Evolutionary conservation across 2,329 filamentous ascomycete species (phyloP), one percentile per base, ranked within the genome.

Genomic region (Nemania diffusa): DNA sequence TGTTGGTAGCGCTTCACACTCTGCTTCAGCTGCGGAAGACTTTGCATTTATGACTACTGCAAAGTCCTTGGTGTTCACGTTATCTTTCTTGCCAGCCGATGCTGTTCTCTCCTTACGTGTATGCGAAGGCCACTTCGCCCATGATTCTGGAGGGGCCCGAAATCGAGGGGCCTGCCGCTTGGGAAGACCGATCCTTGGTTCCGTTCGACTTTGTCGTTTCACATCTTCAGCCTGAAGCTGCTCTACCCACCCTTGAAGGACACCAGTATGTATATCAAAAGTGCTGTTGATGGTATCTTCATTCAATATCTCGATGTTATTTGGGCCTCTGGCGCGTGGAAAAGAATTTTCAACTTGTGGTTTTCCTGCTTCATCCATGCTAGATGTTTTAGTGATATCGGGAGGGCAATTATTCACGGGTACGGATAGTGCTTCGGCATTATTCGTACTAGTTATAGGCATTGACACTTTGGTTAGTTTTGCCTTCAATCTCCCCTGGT

Each of bases 51-150:
- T 27, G 15, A 51, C 24, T 2, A 50, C 53, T 40, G 61, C 71
- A 42, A 70, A 78, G 60, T 78, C 77, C 40, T 65, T 67, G 11
- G 73, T 60, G 2, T 58, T 67, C 29, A 78, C 75, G 20, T 55
- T 70, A 56, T 78, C 75, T 27, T 59, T 64, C 27, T 68, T 56
- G 20, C 74, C 72, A 42, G 77, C 76, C n/a, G 71, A 60, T 15
- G 73, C 73, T 32, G 70, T 72, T 60, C 77, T 74, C 60, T 75
- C 70, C 5, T 69, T 57, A 1, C 76, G 75, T 56, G 74, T 75
- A 64, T 77, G 74, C 5, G 76, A 78, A 20, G 77, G 76, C 77
- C 77, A 78, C 58, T 71, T 78, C 29, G 77, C 75, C 77, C 77
- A 78, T 8, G 76, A 75, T 52, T 68, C 70, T 13, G 76, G 76